Evolutionary conservation across 2,329 filamentous ascomycete genomes (phyloP).

Genomic region (Fusarium caatingaense): DNA sequence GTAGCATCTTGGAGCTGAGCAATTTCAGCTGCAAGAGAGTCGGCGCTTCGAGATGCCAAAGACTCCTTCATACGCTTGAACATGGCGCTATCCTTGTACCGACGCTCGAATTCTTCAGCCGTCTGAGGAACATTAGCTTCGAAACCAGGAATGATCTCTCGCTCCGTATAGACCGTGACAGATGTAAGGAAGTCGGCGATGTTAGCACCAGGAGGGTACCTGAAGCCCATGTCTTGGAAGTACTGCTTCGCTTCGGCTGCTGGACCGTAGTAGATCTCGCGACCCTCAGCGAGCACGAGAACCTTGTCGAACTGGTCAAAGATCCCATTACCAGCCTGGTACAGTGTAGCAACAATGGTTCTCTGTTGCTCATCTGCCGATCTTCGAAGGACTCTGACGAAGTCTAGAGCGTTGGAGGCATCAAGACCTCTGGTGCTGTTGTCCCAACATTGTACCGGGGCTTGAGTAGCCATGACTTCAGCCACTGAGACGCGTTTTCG

Average conservation of each 20-base stretch:
- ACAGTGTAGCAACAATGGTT: not conserved
- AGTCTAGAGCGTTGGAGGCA: not conserved
- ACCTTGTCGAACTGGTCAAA: conserved; percentile 2
- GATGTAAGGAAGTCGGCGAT: conserved; percentile 2
- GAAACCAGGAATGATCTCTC: not conserved
- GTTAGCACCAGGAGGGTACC: not conserved
- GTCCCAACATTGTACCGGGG: not conserved
- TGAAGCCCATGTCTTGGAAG: not conserved
- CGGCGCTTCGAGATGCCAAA: not conserved
- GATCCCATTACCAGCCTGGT: not conserved
- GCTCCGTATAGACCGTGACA: not conserved
- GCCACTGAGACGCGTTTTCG: not conserved
- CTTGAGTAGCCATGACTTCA: not conserved
- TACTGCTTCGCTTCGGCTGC: not conserved
- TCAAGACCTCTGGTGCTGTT: not conserved
- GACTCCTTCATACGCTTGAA: not conserved
- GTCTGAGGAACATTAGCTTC: not conserved
- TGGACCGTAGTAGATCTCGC: not conserved
- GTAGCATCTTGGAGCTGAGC: not conserved
- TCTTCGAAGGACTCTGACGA: not conserved
- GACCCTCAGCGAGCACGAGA: not conserved
- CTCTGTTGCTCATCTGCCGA: not conserved
- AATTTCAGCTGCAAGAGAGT: not conserved
- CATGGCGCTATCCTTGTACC: not conserved
- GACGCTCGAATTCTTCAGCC: not conserved